Percentiles rank a stretch among this genome's conserved stretches.
phyloP scores from a whole-genome alignment of 2,329 filamentous ascomycete genomes.

The Aspergillus floridensis region DNA sequence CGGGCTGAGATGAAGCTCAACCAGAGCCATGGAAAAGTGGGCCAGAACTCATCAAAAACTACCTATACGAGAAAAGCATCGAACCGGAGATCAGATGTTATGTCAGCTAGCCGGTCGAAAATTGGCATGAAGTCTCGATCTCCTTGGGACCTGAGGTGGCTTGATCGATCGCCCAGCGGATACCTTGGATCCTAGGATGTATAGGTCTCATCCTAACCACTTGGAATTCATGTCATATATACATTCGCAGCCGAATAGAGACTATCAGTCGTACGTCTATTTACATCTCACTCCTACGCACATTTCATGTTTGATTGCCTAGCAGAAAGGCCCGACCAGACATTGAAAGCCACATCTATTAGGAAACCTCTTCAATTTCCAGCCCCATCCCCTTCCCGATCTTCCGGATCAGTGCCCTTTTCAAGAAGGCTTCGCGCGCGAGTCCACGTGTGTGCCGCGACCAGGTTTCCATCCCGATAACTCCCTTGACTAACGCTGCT shows the following conservation, averaged over 20 bases:
- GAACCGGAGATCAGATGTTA: too few species aligned
- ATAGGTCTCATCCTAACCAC: too few species aligned
- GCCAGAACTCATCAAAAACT: too few species aligned
- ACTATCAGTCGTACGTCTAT: neutral
- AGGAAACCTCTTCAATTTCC: slow-evolving; percentile 19
- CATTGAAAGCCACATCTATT: neutral
- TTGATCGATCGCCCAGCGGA: too few species aligned
- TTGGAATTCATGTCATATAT: neutral
- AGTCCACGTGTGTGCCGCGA: slow-evolving; percentile 47
- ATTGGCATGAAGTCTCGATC: too few species aligned
- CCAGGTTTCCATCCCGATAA: slow-evolving; percentile 48
- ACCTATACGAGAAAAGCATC: too few species aligned
- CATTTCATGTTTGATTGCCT: too few species aligned
- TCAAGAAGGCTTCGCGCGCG: slow-evolving; percentile 49
- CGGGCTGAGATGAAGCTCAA: neutral
- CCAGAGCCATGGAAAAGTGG: too few species aligned
- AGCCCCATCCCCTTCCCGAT: slow-evolving; percentile 48
- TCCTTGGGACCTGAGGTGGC: too few species aligned
- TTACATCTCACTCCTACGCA: neutral
- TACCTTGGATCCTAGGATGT: too few species aligned
- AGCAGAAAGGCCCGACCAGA: too few species aligned
- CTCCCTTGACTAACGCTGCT: slow-evolving; percentile 44
- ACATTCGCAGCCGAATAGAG: neutral
- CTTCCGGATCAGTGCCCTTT: slow-evolving; percentile 47
- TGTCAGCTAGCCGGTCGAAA: too few species aligned